A percentile compares a stretch with the other conserved stretches of the same genome.
Conservation (phyloP, 495 filamentous ascomycete genomes). For the Ramalina intermedia region DNA sequence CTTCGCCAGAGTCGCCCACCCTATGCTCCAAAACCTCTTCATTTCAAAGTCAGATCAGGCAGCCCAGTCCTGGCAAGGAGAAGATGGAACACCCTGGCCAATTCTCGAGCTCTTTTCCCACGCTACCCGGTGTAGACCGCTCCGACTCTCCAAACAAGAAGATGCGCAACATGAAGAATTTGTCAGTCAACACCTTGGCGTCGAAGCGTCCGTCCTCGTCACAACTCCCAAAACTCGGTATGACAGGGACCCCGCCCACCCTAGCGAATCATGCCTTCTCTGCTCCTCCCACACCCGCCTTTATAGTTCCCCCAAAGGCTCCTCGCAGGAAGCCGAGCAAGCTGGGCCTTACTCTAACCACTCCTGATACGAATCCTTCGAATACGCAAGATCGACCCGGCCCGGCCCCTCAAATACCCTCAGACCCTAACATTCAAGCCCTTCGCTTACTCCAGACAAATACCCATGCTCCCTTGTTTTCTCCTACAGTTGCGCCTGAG, state of each 20-base stretch:
- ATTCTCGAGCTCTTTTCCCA: slow-evolving; percentile 30
- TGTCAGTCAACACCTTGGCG: slow-evolving; percentile 72
- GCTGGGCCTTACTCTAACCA: slow-evolving; percentile 55
- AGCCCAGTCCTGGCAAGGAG: neutral
- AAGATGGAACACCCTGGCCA: slow-evolving; percentile 15
- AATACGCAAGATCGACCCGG: slow-evolving; percentile 21
- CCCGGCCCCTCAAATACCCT: slow-evolving; percentile 36
- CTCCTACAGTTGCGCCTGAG: slow-evolving; percentile 41
- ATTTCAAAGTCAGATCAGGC: slow-evolving; percentile 21
- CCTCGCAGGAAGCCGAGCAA: slow-evolving; percentile 62
- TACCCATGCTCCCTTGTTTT: slow-evolving; percentile 44
- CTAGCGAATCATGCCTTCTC: slow-evolving; percentile 37
- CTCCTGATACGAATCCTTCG: slow-evolving; percentile 34
- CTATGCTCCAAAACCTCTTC: slow-evolving; percentile 16
- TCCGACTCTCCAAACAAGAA: slow-evolving; percentile 51
- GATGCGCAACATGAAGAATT: slow-evolving; percentile 80
- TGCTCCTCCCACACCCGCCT: slow-evolving; percentile 68
- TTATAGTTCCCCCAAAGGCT: slow-evolving; percentile 59
- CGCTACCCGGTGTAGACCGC: slow-evolving; percentile 26
- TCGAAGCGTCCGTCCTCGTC: slow-evolving; percentile 24
- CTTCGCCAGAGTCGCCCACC: slow-evolving; percentile 76
- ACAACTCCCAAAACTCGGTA: slow-evolving; percentile 30
- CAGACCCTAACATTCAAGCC: slow-evolving; percentile 27
- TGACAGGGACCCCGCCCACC: slow-evolving; percentile 31
- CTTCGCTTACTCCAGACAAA: slow-evolving; percentile 58